Evolutionary conservation across 257 asterid species (phyloP).

Genomic region (Plectranthus barbatus): DNA sequence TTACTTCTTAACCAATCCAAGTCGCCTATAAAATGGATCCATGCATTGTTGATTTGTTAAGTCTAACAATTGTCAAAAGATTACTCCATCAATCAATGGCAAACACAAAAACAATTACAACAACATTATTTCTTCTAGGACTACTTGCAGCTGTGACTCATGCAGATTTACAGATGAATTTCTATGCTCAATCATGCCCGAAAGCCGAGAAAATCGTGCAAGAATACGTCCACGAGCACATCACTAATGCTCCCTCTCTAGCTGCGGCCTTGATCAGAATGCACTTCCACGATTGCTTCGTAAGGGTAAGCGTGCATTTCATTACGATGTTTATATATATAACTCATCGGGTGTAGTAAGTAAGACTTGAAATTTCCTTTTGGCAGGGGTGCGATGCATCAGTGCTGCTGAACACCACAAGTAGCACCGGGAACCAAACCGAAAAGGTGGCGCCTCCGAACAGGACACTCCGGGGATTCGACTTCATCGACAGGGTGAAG

Average conservation of each 20-base stretch:
- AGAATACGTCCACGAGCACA: conserved; percentile 38
- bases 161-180: conserved; percentile 42
- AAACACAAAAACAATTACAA: background rate
- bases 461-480: conserved; percentile 37
- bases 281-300: conserved; percentile 55
- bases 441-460: conserved; percentile 33
- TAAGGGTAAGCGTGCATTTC: conserved; percentile 22
- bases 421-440: conserved; percentile 34
- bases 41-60: background rate
- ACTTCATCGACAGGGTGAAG: conserved; percentile 39
- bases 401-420: conserved; percentile 32
- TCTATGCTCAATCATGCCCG: conserved; percentile 49
- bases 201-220: conserved; percentile 51
- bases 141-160: conserved; percentile 6
- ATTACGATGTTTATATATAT: too few species aligned
- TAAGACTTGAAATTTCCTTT: too few species aligned
- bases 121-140: conserved; percentile 12
- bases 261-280: conserved; percentile 52
- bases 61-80: too few species aligned
- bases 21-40: conserved; percentile 17
- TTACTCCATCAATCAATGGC: conserved; percentile 17
- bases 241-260: conserved; percentile 52
- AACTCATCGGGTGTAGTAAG: too few species aligned
- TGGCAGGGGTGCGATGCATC: conserved; percentile 47
- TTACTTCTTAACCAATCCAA: background rate